These are phyloP conservation scores for Cytauxzoon felis DNA, from an alignment of 169 alveolate genomes.

Conservation along the genomic window DNA sequence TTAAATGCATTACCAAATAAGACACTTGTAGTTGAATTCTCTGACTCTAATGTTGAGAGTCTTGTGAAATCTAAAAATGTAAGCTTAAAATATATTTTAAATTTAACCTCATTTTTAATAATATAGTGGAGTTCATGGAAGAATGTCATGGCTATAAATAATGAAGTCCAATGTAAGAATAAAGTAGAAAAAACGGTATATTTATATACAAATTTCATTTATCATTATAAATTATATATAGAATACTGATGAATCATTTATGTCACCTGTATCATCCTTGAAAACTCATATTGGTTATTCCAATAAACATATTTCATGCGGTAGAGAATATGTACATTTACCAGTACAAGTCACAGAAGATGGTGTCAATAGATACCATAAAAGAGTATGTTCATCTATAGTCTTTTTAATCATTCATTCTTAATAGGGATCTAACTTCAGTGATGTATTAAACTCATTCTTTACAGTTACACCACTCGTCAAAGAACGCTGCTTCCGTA, in stretches of 20 bases:
- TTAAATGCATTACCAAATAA: neutral
- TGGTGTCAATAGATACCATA: neutral
- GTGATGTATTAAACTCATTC: neutral
- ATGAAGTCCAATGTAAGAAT: too few relatives aligned
- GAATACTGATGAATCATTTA: too few relatives aligned
- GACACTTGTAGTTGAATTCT: slow-evolving; percentile 1
- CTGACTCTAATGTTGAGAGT: neutral
- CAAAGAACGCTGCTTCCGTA: neutral
- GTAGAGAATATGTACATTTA: neutral
- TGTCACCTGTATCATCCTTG: too few relatives aligned
- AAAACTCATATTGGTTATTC: slow-evolving; percentile 7
- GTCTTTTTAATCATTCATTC: neutral
- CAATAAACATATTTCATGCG: slow-evolving; percentile 12
- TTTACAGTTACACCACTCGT: neutral
- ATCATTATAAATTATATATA: too few relatives aligned
- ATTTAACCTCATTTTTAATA: too few relatives aligned
- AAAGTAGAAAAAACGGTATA: too few relatives aligned
- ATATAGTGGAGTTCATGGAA: too few relatives aligned
- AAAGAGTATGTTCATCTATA: neutral
- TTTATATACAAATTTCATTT: too few relatives aligned
- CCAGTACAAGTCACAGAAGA: neutral
- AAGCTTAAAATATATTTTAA: too few relatives aligned
- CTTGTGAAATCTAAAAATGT: too few relatives aligned
- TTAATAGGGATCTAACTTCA: slow-evolving; percentile 4
- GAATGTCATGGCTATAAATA: too few relatives aligned